Evolutionary conservation across 306 rosid genomes (phyloP), one percentile per base, ranked within the genome.

Genomic region (Gastrolobium villosum): DNA sequence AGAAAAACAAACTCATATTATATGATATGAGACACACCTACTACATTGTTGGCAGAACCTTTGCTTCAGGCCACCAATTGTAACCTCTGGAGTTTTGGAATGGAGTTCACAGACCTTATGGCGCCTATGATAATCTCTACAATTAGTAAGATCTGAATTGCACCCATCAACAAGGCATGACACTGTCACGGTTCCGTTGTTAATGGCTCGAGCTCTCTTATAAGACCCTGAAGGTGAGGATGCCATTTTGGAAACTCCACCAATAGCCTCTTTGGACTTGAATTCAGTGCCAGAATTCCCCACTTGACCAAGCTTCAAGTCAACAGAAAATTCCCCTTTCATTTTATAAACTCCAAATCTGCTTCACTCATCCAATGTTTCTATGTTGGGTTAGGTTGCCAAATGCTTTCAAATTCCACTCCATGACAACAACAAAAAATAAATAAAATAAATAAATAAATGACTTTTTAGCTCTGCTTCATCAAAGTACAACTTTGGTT

Each of bases 241-340:
- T 30, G 57, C 72, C 31, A 73, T 41, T 74, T 83, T 91, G 65
- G 92, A 81, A n/a, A 70, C 74, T 34, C 35, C 14, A 56, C 87
- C 84, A 9, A 65, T 68, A 60, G 71, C 81, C 46, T 88, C 86
- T 83, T 82, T 88, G 85, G 82, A 82, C 63, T 82, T 72, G 5
- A 72, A 32, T 34, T 82, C 87, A 46, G 62, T 74, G 68, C 83
- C 82, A 31, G 90, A 77, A 77, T 70, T 79, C 28, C 84, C 85
- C 79, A 87, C 87, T 13, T 82, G 97, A 68, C 98, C 98, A 57
- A 94, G 96, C 89, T 94, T 91, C 94, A 94, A 87, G 83, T 94
- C 98, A 55, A 94, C 91, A 49, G 91, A 90, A 84, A 94, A 94
- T 40, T 72, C 90, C 60, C 88, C 90, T 30, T 57, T 71, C 56